Evolutionary conservation across 2,329 filamentous ascomycete species (phyloP).

Genomic region (Colletotrichum chrysophilum): DNA sequence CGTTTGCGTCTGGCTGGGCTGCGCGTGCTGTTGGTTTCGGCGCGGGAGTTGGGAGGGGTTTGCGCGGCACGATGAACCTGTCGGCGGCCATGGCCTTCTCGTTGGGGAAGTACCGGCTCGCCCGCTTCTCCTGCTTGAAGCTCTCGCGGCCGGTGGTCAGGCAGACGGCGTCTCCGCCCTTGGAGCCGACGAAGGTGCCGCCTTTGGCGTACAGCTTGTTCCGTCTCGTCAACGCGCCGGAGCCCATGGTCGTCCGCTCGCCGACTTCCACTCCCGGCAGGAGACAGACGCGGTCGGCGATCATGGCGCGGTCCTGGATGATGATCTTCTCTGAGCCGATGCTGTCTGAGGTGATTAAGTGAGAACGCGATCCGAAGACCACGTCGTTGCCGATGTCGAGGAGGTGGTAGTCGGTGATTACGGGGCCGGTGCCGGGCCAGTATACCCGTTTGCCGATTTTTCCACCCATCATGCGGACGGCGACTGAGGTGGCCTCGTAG

Average conservation of each 20-base stretch:
- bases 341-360: conserved; percentile 58
- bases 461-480: conserved; percentile 55
- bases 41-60: neutral
- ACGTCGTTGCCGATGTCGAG: conserved; percentile 62
- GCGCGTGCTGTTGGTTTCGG: neutral
- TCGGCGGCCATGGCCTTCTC: neutral
- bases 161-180: conserved; percentile 54
- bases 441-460: conserved; percentile 59
- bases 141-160: conserved; percentile 27
- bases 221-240: conserved; percentile 54
- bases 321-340: conserved; percentile 51
- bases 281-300: conserved; percentile 59
- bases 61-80: neutral
- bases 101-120: conserved; percentile 16
- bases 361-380: conserved; percentile 62
- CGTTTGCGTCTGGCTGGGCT: neutral
- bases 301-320: conserved; percentile 56
- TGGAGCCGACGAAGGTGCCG: conserved; percentile 58
- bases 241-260: conserved; percentile 55
- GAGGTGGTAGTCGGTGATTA: conserved; percentile 58
- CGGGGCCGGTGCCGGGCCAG: conserved; percentile 62
- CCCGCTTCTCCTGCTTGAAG: conserved; percentile 4
- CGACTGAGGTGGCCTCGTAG: conserved; percentile 59
- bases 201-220: conserved; percentile 47
- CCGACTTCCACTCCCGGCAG: conserved; percentile 57